Conservation (phyloP, 2,329 filamentous ascomycete genomes). For the Cladosporium sphaerospermum region DNA sequence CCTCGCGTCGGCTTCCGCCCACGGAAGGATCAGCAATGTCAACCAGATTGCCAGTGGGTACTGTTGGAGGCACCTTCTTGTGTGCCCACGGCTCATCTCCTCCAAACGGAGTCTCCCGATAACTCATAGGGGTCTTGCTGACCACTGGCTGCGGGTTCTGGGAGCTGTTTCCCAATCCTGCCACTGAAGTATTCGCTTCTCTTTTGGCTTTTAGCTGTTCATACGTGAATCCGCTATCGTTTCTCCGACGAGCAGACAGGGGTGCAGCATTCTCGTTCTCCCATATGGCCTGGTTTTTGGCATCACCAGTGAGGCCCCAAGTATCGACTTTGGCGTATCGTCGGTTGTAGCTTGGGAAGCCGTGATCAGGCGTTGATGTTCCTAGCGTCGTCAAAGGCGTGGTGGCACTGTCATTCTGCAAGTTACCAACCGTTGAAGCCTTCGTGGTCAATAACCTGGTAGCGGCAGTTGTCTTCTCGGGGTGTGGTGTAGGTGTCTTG, state of each 20-base stretch:
- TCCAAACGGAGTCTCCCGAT: neutral
- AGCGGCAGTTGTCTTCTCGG: no score
- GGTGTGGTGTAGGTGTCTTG: no score
- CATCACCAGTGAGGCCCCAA: slow-evolving; percentile 13
- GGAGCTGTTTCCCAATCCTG: neutral
- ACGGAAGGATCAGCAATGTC: neutral
- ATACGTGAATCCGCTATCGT: neutral
- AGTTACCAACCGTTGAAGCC: no score
- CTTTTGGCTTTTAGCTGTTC: neutral
- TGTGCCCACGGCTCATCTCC: slow-evolving; percentile 14
- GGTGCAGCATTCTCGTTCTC: slow-evolving; percentile 9
- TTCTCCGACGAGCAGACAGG: neutral
- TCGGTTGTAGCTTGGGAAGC: slow-evolving; percentile 6
- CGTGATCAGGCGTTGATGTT: neutral
- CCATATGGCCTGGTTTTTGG: slow-evolving; percentile 15
- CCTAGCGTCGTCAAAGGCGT: neutral
- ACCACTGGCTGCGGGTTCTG: neutral
- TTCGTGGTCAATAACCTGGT: no score
- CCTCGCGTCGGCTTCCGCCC: neutral
- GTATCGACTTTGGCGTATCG: slow-evolving; percentile 13
- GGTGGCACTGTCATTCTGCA: no score
- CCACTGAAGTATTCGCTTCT: neutral
- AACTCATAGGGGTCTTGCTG: slow-evolving; percentile 3
- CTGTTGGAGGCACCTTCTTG: slow-evolving; percentile 3
- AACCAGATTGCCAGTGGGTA: slow-evolving; percentile 9